Conservation (phyloP, 2,329 filamentous ascomycete species). For the Botrytis fabae region DNA sequence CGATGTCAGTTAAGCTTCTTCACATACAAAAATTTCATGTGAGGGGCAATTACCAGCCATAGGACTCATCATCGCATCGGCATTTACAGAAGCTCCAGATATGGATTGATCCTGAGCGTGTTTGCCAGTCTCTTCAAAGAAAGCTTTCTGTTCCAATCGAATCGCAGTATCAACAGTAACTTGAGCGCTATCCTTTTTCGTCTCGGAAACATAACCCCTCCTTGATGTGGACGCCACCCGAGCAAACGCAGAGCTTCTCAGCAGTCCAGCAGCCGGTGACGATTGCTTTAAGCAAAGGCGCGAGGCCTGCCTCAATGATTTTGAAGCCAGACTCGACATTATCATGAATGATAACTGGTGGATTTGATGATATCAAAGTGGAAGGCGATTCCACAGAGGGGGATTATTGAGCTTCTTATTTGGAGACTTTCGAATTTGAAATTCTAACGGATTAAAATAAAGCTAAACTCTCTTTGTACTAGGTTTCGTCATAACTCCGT, state of each 20-base stretch:
- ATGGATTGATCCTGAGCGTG: slow-evolving; percentile 35
- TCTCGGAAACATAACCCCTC: slow-evolving; percentile 81
- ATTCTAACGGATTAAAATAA: slow-evolving; percentile 13
- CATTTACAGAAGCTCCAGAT: slow-evolving; percentile 34
- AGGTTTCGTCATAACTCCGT: slow-evolving; percentile 6
- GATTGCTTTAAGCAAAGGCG: slow-evolving; percentile 38
- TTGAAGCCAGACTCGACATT: slow-evolving; percentile 28
- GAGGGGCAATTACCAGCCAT: slow-evolving; percentile 57
- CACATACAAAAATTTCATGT: slow-evolving; percentile 23
- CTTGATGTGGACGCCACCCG: slow-evolving; percentile 37
- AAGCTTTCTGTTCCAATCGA: slow-evolving; percentile 81
- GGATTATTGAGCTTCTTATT: slow-evolving; percentile 15
- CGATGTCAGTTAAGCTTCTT: slow-evolving; percentile 30
- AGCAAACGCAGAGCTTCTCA: slow-evolving; percentile 32
- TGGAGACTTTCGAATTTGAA: slow-evolving; percentile 17
- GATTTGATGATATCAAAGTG: slow-evolving; percentile 18
- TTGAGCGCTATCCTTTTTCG: slow-evolving; percentile 75
- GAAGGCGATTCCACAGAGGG: slow-evolving; percentile 7
- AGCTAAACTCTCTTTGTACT: slow-evolving; percentile 19
- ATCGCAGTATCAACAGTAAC: slow-evolving; percentile 82
- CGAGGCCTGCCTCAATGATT: slow-evolving; percentile 40
- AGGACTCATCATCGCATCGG: slow-evolving; percentile 73
- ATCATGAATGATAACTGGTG: neutral
- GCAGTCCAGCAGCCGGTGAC: slow-evolving; percentile 32
- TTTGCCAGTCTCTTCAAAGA: slow-evolving; percentile 55